A percentile compares a stretch with the other conserved stretches of the same genome.
These are phyloP conservation scores for Hypoxylon fragiforme DNA, from an alignment of 495 filamentous ascomycete genomes.

Conservation along the genomic window DNA sequence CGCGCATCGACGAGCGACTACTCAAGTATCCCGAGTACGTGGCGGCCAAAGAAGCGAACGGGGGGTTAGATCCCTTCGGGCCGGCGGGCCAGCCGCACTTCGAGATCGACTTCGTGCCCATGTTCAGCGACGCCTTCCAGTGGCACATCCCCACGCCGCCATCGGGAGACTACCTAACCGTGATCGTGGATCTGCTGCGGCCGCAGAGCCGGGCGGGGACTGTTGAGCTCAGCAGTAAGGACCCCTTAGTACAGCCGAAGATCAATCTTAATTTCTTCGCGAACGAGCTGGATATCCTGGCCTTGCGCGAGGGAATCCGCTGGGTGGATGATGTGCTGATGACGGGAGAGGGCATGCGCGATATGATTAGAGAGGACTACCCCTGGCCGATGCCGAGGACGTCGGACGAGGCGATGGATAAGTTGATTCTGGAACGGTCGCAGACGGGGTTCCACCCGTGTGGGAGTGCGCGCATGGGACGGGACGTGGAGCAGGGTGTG, in stretches of 20 bases:
- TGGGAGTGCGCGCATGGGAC: constrained; percentile 57
- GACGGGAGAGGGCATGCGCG: constrained; percentile 60
- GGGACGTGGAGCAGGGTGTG: constrained; percentile 55
- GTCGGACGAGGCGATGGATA: constrained; percentile 61
- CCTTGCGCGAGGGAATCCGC: constrained; percentile 59
- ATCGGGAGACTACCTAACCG: constrained; percentile 54
- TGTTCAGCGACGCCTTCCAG: constrained; percentile 65
- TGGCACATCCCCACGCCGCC: constrained; percentile 61
- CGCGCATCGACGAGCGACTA: constrained; percentile 58
- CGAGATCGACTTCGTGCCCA: constrained; percentile 65
- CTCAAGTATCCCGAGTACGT: constrained; percentile 53
- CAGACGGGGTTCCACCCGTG: constrained; percentile 66
- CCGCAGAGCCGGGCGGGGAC: constrained; percentile 54
- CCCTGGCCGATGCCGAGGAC: constrained; percentile 63
- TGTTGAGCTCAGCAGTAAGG: constrained; percentile 56
- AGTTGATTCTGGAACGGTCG: constrained; percentile 57
- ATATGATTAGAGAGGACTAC: constrained; percentile 57
- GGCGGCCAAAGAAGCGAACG: constrained; percentile 53
- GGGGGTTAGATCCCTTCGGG: constrained; percentile 59
- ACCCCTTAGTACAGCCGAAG: constrained; percentile 56
- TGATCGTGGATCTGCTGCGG: constrained; percentile 63
- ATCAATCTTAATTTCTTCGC: constrained; percentile 66
- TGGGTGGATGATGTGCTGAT: constrained; percentile 59
- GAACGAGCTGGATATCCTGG: constrained; percentile 59
- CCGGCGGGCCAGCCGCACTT: constrained; percentile 64